Evolutionary conservation across 495 filamentous ascomycete genomes (phyloP).

Genomic region (Aspergillus nanangensis): DNA sequence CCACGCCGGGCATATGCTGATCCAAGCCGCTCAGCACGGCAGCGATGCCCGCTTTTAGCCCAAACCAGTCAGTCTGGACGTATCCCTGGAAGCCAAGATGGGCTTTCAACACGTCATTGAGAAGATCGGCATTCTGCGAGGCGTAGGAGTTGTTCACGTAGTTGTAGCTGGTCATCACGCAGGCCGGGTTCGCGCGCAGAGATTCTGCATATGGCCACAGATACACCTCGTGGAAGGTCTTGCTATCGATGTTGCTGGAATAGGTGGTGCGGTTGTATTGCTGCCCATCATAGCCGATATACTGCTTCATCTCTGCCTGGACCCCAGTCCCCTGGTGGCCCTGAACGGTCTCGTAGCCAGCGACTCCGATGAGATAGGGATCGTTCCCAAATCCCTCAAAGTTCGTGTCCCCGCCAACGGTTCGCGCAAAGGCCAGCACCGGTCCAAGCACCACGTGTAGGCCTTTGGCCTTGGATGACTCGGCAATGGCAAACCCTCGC

Average conservation of each 20-base stretch:
- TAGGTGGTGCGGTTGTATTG: constrained; percentile 51
- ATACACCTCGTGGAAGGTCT: constrained; percentile 77
- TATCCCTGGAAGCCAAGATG: constrained; percentile 66
- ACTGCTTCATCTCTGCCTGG: constrained; percentile 58
- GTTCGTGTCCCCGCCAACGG: constrained; percentile 52
- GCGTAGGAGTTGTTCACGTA: constrained; percentile 62
- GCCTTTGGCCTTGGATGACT: constrained; percentile 53
- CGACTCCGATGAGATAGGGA: constrained; percentile 56
- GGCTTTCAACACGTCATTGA: constrained; percentile 60
- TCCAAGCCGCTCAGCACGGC: constrained; percentile 56
- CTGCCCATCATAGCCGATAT: constrained; percentile 57
- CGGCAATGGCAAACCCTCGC: constrained; percentile 60
- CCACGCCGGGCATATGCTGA: constrained; percentile 53
- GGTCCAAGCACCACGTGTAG: constrained; percentile 47
- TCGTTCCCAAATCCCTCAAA: constrained; percentile 75
- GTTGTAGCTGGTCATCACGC: constrained; percentile 69
- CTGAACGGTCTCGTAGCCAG: constrained; percentile 48
- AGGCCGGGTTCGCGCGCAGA: constrained; percentile 54
- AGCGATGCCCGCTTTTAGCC: constrained; percentile 50
- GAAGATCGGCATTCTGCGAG: constrained; percentile 57
- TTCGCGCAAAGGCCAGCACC: constrained; percentile 45
- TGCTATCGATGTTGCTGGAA: constrained; percentile 54
- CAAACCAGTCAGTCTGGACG: constrained; percentile 63
- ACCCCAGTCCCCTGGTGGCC: constrained; percentile 55
- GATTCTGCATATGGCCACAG: constrained; percentile 72